Evolutionary conservation across 2,329 filamentous ascomycete genomes (phyloP), one percentile per base, ranked within the genome.

Genomic region (Fusarium sp.): DNA sequence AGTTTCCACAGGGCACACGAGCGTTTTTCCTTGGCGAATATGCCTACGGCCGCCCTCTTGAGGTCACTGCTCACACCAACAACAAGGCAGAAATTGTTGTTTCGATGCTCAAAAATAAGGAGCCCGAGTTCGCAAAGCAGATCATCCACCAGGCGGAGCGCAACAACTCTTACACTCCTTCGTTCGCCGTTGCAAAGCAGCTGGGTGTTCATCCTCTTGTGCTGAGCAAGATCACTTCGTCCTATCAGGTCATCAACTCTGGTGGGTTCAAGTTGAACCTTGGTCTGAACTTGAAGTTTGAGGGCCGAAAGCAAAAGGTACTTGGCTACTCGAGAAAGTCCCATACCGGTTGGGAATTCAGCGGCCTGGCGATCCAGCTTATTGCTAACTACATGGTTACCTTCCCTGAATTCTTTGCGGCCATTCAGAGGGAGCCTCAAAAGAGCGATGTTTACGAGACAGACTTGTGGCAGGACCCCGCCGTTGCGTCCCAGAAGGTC

Each of bases 1-100:
- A 99, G 79, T 98, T 98, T 72, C 95, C 97, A 0, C 84, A 92
- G 65, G 92, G 91, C 43, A 94, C 94, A 2, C 90, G 92, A 65
- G 95, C 94, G 1, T 99, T 99, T 85, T 98, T 98, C 86, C 86
- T 99, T 3, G 97, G 97, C 56, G 95, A 98, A 40, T 97, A 93
- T 84, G 94, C 95, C 63, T 98, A 97, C 78, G 97, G 97, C 17
- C 91, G 95, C 40, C 96, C 97, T 4, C 85, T 98, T n/a, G 92
- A 97, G 81, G 91, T 99, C 25, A 89, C 90, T 27, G 91, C 90
- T 2, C 94, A 98, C 79, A 87, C 87, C 17, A 87, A 90, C 68
- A 92, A 94, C 79, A 95, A 94, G 82, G 91, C 94, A 12, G 92
- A 95, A 68, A 91, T 98, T 63, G 90, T 92, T 83, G 88, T 98